A percentile compares a stretch with the other conserved stretches of the same genome.
Conservation (phyloP, 2,329 filamentous ascomycete genomes). For the Pseudogymnoascus sp. region DNA sequence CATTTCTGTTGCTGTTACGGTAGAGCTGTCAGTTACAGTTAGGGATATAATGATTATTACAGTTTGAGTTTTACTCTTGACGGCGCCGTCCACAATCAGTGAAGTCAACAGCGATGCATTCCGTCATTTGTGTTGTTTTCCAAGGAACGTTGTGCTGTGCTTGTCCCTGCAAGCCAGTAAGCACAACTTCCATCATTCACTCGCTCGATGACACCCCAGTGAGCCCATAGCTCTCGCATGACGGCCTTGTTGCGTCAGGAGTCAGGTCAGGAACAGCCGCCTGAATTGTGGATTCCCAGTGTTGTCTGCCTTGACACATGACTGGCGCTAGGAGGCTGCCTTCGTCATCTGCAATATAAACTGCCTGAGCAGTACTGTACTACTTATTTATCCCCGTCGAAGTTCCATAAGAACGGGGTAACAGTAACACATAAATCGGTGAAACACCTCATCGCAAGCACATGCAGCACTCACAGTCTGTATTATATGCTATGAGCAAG, state of each 20-base stretch:
- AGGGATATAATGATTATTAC: neutral
- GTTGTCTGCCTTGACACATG: neutral
- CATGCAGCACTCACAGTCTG: neutral
- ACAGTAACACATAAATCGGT: neutral
- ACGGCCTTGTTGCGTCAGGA: neutral
- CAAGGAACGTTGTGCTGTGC: neutral
- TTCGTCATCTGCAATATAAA: slow-evolving; percentile 4
- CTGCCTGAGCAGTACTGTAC: neutral
- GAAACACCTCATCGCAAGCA: neutral
- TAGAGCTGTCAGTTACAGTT: neutral
- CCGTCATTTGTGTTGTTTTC: neutral
- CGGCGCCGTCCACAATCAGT: neutral
- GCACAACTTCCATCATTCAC: neutral
- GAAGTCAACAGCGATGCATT: neutral
- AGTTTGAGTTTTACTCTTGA: neutral
- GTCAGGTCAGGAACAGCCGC: slow-evolving; percentile 3
- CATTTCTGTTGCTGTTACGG: neutral
- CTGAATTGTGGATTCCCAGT: neutral
- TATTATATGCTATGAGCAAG: neutral
- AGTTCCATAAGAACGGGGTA: neutral
- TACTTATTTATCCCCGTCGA: neutral
- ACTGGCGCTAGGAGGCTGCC: neutral
- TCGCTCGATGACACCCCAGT: neutral
- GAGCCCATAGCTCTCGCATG: neutral
- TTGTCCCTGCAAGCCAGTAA: neutral